phyloP scores from a whole-genome alignment of 441 rosid genomes.

The Sinapis alba region DNA sequence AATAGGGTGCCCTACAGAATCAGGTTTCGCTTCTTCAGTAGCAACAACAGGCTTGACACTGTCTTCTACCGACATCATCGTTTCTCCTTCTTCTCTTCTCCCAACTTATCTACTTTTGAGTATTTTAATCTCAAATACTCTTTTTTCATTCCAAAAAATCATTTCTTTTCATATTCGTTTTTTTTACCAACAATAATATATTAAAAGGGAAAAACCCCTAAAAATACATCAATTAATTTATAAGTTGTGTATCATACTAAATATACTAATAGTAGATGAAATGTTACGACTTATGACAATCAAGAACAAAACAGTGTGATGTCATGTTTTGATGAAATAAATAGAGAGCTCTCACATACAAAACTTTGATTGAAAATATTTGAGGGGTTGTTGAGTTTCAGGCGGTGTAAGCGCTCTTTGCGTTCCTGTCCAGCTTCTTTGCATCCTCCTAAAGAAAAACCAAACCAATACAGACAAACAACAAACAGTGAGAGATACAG shows the following conservation, averaged over 20 bases:
- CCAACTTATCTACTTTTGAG: too few species aligned
- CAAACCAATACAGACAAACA: conserved; percentile 5
- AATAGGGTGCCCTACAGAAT: conserved; percentile 37
- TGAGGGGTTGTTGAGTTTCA: conserved; percentile 36
- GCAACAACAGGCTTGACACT: conserved; percentile 33
- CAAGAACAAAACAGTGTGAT: conserved; percentile 11
- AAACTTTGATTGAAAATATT: conserved; percentile 3
- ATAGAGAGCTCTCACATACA: conserved; percentile 30
- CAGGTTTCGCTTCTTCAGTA: conserved; percentile 36
- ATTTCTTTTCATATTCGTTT: too few species aligned
- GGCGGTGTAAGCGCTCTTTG: conserved; percentile 60
- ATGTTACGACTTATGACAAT: conserved; percentile 11
- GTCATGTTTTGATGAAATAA: neutral
- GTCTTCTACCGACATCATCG: conserved; percentile 75
- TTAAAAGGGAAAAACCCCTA: too few species aligned
- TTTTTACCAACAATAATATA: too few species aligned
- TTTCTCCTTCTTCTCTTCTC: neutral
- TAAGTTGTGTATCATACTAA: neutral
- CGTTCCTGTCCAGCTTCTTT: conserved; percentile 51
- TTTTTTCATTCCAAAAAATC: too few species aligned
- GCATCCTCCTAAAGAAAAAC: conserved; percentile 69
- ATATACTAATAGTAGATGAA: conserved; percentile 2
- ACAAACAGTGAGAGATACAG: conserved; percentile 1
- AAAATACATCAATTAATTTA: too few species aligned
- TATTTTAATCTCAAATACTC: too few species aligned